Percentiles rank a stretch among this genome's conserved stretches.
Conservation (phyloP, 768 basidiomycete species). For the Phanerochaete sordida region DNA sequence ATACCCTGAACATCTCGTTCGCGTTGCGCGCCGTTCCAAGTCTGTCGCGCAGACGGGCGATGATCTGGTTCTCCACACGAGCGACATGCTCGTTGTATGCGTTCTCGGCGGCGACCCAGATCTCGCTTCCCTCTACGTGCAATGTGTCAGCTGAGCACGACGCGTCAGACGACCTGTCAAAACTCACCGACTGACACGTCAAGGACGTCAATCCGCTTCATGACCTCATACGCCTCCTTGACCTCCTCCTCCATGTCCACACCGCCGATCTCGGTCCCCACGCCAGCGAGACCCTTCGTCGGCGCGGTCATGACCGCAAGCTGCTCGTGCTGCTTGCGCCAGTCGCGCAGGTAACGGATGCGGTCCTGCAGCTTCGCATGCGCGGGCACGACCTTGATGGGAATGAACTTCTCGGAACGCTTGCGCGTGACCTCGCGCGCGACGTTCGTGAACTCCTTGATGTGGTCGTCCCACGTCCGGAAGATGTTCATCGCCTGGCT, state of each 20-base stretch:
- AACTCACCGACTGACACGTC: conserved; percentile 86
- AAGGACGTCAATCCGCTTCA: conserved; percentile 94
- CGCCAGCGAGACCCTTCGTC: conserved; percentile 75
- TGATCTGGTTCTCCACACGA: conserved; percentile 97
- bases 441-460: conserved; percentile 68
- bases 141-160: not conserved
- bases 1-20: conserved; percentile 99
- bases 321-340: conserved; percentile 97
- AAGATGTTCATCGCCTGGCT: conserved; percentile 64
- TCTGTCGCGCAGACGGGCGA: conserved; percentile 85
- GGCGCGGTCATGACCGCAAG: conserved; percentile 96
- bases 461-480: conserved; percentile 58
- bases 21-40: conserved; percentile 95
- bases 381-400: conserved; percentile 89
- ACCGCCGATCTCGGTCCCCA: conserved; percentile 76
- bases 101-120: conserved; percentile 96
- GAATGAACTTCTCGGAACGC: conserved; percentile 89
- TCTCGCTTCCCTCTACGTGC: conserved; percentile 85
- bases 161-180: not conserved
- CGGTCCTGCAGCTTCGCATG: conserved; percentile 91
- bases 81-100: conserved; percentile 98
- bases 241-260: conserved; percentile 99
- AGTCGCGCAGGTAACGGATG: conserved; percentile 80
- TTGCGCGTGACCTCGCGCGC: conserved; percentile 88
- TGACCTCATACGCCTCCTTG: conserved; percentile 92